These are phyloP conservation scores for Eucommia ulmoides DNA, from an alignment of 257 asterid genomes.

Conservation along the genomic window DNA sequence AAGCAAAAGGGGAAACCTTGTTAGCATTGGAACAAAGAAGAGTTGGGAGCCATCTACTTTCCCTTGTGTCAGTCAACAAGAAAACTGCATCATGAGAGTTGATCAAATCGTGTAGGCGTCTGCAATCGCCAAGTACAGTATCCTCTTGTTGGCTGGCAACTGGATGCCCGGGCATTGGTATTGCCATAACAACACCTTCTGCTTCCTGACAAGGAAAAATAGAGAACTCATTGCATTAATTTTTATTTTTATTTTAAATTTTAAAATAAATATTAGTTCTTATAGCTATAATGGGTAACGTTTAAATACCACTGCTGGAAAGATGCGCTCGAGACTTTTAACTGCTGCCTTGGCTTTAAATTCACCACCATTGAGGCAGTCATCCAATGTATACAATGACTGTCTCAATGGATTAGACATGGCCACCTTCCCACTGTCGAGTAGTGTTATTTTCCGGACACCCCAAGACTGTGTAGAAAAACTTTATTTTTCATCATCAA, in stretches of 20 bases:
- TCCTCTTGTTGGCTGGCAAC: constrained; percentile 55
- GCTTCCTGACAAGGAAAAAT: constrained; percentile 45
- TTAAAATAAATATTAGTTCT: too few relatives aligned
- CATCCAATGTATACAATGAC: constrained; percentile 76
- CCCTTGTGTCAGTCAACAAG: constrained; percentile 89
- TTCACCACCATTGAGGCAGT: constrained; percentile 89
- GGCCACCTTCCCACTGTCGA: constrained; percentile 88
- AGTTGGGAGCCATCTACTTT: constrained; percentile 98
- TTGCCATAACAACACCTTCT: constrained; percentile 69
- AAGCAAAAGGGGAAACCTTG: constrained; percentile 39
- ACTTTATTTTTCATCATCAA: constrained; percentile 3
- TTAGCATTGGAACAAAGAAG: constrained; percentile 75
- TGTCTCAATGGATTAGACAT: constrained; percentile 95
- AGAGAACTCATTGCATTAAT: background rate
- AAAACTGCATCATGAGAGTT: constrained; percentile 77
- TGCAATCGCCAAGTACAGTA: constrained; percentile 63
- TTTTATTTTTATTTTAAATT: background rate
- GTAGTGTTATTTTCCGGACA: constrained; percentile 66
- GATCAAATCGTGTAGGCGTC: constrained; percentile 45
- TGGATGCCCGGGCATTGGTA: constrained; percentile 99
- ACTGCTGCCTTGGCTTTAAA: constrained; percentile 79
- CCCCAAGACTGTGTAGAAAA: constrained; percentile 78
- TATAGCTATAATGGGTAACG: too few relatives aligned
- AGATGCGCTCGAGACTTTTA: constrained; percentile 57
- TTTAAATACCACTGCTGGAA: constrained; percentile 67